Evolutionary conservation across 169 alveolate genomes (phyloP).

Genomic region (Cryptosporidium meleagridis): DNA sequence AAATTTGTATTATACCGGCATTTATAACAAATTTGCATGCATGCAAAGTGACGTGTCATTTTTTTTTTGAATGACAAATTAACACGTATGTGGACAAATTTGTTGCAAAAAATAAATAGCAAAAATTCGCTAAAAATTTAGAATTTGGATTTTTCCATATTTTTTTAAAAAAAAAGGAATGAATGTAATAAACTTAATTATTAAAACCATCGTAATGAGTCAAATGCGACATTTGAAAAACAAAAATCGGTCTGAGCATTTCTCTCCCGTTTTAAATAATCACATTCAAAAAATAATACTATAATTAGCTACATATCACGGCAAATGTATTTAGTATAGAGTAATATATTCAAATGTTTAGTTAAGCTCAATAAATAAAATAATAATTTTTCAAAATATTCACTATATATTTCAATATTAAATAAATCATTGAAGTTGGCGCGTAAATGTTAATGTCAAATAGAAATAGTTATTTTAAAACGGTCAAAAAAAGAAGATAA

Average conservation of each 20-base stretch:
- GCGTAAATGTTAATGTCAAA: not conserved
- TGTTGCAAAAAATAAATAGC: not conserved
- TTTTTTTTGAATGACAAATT: not conserved
- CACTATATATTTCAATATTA: too few relatives aligned
- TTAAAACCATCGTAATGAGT: not conserved
- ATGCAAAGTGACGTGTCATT: conserved; percentile 4
- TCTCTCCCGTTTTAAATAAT: not conserved
- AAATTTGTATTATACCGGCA: not conserved
- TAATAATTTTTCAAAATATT: too few relatives aligned
- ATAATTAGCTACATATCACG: not conserved
- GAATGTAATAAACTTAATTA: not conserved
- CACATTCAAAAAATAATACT: too few relatives aligned
- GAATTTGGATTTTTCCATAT: not conserved
- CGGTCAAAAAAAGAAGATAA: not conserved
- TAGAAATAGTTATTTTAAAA: too few relatives aligned
- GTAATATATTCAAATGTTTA: not conserved
- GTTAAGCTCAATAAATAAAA: not conserved
- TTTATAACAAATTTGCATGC: conserved; percentile 5
- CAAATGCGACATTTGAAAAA: not conserved
- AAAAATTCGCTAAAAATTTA: not conserved
- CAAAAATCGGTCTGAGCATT: not conserved
- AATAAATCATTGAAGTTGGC: not conserved
- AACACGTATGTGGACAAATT: conserved; percentile 5
- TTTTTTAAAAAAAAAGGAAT: not conserved
- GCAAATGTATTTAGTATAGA: not conserved